These are phyloP conservation scores for Starmerella sirachaensis DNA, from an alignment of 805 yeast genomes.

Conservation along the genomic window DNA sequence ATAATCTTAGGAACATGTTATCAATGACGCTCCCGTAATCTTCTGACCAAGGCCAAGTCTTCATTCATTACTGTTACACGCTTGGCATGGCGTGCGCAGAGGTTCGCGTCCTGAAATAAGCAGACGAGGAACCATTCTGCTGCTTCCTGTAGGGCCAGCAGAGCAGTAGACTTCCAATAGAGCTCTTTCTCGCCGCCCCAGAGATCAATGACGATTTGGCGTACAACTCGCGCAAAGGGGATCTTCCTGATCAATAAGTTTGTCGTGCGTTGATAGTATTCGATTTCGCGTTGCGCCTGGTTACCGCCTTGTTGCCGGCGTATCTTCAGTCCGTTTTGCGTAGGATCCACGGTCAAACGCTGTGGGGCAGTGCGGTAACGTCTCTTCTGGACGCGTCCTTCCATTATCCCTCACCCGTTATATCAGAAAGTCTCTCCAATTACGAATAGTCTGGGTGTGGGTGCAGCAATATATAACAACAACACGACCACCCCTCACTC, in stretches of 20 bases:
- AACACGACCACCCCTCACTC: too few species aligned
- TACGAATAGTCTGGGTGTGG: too few species aligned
- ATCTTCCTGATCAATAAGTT: slow-evolving; percentile 89
- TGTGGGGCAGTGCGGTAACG: slow-evolving; percentile 2
- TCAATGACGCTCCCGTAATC: slow-evolving; percentile 73
- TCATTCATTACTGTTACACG: slow-evolving; percentile 98
- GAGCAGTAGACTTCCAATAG: slow-evolving; percentile 95
- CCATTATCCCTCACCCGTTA: too few species aligned
- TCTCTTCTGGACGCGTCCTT: slow-evolving; percentile 1
- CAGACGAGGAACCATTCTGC: slow-evolving; percentile 97
- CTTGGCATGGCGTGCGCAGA: slow-evolving; percentile 98
- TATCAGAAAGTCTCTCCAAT: too few species aligned
- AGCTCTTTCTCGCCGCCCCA: slow-evolving; percentile 45
- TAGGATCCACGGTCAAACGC: background rate
- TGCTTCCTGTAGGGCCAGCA: slow-evolving; percentile 96
- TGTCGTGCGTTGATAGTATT: slow-evolving; percentile 95
- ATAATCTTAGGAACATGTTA: background rate
- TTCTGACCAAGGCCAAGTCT: slow-evolving; percentile 95
- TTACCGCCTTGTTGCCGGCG: background rate
- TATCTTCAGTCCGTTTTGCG: slow-evolving; percentile 1
- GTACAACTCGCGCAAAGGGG: slow-evolving; percentile 93
- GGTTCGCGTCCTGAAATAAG: slow-evolving; percentile 92
- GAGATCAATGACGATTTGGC: slow-evolving; percentile 93
- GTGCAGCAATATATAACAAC: too few species aligned
- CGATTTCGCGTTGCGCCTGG: slow-evolving; percentile 81